These are phyloP conservation scores for Erythrobasidium yunnanense DNA, from an alignment of 768 basidiomycete genomes.

Conservation along the genomic window DNA sequence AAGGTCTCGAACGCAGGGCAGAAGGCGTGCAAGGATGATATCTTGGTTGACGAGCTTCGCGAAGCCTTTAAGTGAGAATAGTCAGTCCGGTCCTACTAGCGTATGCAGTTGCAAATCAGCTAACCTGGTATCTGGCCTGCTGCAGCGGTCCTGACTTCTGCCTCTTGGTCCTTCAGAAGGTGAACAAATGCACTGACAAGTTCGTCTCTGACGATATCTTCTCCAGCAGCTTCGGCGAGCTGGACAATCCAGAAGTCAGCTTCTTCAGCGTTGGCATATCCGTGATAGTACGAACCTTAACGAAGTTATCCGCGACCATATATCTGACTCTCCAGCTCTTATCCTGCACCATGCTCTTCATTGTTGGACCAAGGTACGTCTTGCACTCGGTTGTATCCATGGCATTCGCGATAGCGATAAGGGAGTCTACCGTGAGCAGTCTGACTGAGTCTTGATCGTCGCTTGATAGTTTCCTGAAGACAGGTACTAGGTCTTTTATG, in stretches of 20 bases:
- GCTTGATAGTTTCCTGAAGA: slow-evolving; percentile 83
- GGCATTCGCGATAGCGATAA: slow-evolving; percentile 80
- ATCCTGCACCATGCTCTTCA: slow-evolving; percentile 76
- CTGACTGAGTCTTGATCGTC: slow-evolving; percentile 99
- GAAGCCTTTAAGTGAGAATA: slow-evolving; percentile 55
- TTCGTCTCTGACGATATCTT: slow-evolving; percentile 83
- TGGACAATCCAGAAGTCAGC: slow-evolving; percentile 40
- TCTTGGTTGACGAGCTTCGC: slow-evolving; percentile 86
- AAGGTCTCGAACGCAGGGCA: slow-evolving; percentile 88
- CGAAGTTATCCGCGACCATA: slow-evolving; percentile 96
- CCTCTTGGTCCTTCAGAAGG: slow-evolving; percentile 93
- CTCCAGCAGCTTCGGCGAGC: slow-evolving; percentile 83
- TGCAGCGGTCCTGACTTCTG: slow-evolving; percentile 92
- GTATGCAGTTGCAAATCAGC: slow-evolving; percentile 23
- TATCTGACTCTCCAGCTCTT: slow-evolving; percentile 99
- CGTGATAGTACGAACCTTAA: slow-evolving; percentile 68
- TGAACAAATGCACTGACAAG: slow-evolving; percentile 84
- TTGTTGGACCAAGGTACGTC: slow-evolving; percentile 73
- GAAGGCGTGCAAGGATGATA: slow-evolving; percentile 78
- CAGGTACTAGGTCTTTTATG: slow-evolving; percentile 71
- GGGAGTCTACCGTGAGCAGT: slow-evolving; percentile 82
- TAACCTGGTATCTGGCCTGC: slow-evolving; percentile 92
- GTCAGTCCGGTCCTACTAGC: not conserved
- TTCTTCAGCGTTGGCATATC: too few relatives aligned
- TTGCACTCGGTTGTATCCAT: slow-evolving; percentile 80